phyloP scores from a whole-genome alignment of 176 grass and related monocot genomes.

The Musa acuminata region DNA sequence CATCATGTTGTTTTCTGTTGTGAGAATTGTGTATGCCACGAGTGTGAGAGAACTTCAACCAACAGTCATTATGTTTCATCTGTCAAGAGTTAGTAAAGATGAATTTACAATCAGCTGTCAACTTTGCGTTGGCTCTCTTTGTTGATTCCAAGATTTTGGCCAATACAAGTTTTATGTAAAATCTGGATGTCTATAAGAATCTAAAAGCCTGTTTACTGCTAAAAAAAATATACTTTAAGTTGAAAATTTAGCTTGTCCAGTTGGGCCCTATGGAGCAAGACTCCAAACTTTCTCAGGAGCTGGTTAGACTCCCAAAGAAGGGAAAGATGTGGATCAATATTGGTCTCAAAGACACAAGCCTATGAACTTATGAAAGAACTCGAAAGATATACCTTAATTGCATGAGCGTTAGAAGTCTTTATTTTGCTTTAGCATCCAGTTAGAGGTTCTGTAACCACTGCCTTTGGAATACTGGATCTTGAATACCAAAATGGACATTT shows the following conservation, averaged over 20 bases:
- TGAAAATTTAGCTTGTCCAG: neutral
- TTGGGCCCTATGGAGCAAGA: neutral
- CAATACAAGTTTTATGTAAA: neutral
- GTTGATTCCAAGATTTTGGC: neutral
- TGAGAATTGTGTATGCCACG: neutral
- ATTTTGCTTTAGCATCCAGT: neutral
- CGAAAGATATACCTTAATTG: neutral
- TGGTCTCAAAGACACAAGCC: neutral
- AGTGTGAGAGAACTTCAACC: too few relatives aligned
- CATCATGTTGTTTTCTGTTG: neutral
- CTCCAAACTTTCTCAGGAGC: neutral
- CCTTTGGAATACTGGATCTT: neutral
- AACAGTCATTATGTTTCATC: too few relatives aligned
- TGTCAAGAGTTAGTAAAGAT: too few relatives aligned
- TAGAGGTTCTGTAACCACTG: neutral
- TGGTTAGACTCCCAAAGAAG: neutral
- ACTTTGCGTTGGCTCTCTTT: neutral
- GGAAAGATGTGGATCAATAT: neutral
- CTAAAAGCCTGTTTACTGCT: neutral
- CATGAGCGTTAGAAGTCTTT: neutral
- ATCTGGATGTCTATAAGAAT: neutral
- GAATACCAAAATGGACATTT: neutral
- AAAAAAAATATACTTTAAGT: neutral
- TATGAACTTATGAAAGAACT: neutral
- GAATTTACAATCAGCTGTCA: too few relatives aligned